phyloP scores from a whole-genome alignment of 169 alveolate genomes.

The Theileria equi region DNA sequence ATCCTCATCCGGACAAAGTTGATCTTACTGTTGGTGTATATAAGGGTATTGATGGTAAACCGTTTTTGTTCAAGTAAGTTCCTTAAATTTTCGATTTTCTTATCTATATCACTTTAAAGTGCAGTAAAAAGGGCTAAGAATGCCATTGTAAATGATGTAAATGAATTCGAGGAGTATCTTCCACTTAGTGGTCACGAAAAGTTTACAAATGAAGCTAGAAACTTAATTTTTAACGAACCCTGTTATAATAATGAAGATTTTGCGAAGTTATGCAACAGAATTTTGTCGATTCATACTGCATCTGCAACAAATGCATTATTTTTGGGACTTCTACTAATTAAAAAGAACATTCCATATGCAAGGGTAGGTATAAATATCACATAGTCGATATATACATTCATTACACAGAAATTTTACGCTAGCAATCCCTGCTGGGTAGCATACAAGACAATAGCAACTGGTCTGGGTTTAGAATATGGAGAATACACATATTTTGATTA shows the following conservation, averaged over 20 bases:
- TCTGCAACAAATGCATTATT: constrained; percentile 54
- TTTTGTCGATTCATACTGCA: constrained; percentile 29
- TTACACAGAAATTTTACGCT: constrained; percentile 34
- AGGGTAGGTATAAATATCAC: constrained; percentile 3
- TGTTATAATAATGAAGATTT: constrained; percentile 20
- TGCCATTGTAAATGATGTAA: constrained; percentile 23
- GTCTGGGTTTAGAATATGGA: constrained; percentile 40
- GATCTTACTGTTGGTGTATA: constrained; percentile 60
- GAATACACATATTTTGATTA: constrained; percentile 44
- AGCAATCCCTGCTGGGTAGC: constrained; percentile 59
- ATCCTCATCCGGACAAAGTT: constrained; percentile 46
- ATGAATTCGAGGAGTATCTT: constrained; percentile 57
- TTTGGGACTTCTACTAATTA: constrained; percentile 20
- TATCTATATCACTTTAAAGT: constrained; percentile 2
- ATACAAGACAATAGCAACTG: constrained; percentile 38
- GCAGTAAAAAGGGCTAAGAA: constrained; percentile 38
- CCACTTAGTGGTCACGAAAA: constrained; percentile 43
- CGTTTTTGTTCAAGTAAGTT: constrained; percentile 38
- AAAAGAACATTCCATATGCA: constrained; percentile 24
- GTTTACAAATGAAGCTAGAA: constrained; percentile 47
- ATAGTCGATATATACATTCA: background rate
- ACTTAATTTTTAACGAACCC: constrained; percentile 26
- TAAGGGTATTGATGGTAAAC: constrained; percentile 39
- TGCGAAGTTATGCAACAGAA: constrained; percentile 40
- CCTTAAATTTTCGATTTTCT: background rate